These are phyloP conservation scores for Tetracladium maxilliforme DNA, from an alignment of 2,329 filamentous ascomycete species.

Conservation along the genomic window DNA sequence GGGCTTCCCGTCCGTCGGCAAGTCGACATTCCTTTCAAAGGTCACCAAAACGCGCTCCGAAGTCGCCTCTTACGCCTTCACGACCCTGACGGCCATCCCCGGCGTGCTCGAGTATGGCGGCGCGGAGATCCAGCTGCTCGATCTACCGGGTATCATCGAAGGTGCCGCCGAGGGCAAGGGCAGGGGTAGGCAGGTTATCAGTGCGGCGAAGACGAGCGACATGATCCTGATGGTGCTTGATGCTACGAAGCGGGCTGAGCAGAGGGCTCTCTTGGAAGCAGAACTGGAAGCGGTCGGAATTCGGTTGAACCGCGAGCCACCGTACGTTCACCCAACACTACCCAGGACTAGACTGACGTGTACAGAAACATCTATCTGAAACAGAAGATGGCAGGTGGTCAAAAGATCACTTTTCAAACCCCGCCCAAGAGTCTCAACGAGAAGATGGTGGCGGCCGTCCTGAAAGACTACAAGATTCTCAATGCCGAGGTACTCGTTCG, in stretches of 20 bases:
- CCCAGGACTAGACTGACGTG: constrained; percentile 2
- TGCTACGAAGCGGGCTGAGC: constrained; percentile 91
- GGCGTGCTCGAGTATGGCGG: constrained; percentile 96
- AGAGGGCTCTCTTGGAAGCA: constrained; percentile 75
- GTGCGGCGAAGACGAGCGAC: constrained; percentile 95
- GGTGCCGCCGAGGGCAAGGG: constrained; percentile 93
- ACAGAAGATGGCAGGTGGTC: constrained; percentile 84
- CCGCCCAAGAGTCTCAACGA: constrained; percentile 89
- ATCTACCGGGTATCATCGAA: constrained; percentile 96
- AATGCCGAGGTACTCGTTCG: constrained; percentile 94
- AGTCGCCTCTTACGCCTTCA: constrained; percentile 93
- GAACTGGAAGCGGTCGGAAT: constrained; percentile 95
- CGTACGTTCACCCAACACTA: constrained; percentile 36
- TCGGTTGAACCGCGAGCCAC: constrained; percentile 77
- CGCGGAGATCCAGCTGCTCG: constrained; percentile 93
- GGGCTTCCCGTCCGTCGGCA: constrained; percentile 96
- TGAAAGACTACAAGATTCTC: constrained; percentile 96
- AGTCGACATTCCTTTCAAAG: constrained; percentile 97
- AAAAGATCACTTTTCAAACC: constrained; percentile 93
- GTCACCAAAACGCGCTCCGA: constrained; percentile 97
- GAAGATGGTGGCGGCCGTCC: constrained; percentile 95
- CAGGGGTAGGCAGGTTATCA: constrained; percentile 89
- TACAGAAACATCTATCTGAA: constrained; percentile 91
- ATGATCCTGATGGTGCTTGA: constrained; percentile 94
- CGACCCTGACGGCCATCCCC: constrained; percentile 90